phyloP scores from a whole-genome alignment of 2,329 filamentous ascomycete genomes.

The Ophiobolus disseminans region DNA sequence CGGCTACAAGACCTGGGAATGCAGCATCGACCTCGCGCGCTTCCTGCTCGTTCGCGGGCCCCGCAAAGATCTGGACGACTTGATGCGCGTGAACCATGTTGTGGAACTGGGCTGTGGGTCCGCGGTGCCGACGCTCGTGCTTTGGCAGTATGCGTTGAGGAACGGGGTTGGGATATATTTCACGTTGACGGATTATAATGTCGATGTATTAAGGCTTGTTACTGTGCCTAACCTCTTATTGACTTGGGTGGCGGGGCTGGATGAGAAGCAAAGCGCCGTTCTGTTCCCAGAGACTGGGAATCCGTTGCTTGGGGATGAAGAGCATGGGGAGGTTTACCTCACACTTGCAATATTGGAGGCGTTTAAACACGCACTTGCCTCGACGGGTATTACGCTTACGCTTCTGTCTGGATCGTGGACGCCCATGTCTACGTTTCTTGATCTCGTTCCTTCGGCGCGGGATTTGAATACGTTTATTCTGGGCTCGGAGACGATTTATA shows the following conservation, averaged over 20 bases:
- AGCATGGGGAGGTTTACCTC: conserved; percentile 67
- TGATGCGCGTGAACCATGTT: conserved; percentile 57
- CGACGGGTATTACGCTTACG: conserved; percentile 62
- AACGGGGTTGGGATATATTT: conserved; percentile 63
- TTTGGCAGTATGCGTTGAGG: conserved; percentile 69
- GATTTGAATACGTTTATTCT: conserved; percentile 61
- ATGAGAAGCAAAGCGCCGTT: conserved; percentile 16
- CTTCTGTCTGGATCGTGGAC: conserved; percentile 82
- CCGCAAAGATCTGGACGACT: conserved; percentile 57
- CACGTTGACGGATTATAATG: conserved; percentile 80
- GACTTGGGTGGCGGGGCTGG: conserved; percentile 59
- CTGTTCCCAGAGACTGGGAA: conserved; percentile 26
- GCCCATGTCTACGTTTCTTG: conserved; percentile 61
- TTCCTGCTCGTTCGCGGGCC: conserved; percentile 61
- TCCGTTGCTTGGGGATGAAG: conserved; percentile 22
- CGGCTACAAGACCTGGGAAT: conserved; percentile 91
- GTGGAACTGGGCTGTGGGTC: conserved; percentile 78
- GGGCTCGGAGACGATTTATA: conserved; percentile 85
- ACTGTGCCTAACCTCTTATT: conserved; percentile 81
- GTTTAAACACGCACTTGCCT: conserved; percentile 64
- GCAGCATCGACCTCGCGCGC: conserved; percentile 79
- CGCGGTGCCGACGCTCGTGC: conserved; percentile 72
- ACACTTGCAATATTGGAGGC: conserved; percentile 63
- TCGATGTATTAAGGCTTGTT: conserved; percentile 76
- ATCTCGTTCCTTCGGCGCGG: conserved; percentile 57